Percentiles rank a stretch among this genome's conserved stretches.
Evolutionary conservation across 192 early-diverging fungal species (phyloP).

Genomic region (Rhizoclosmatium globosum): DNA sequence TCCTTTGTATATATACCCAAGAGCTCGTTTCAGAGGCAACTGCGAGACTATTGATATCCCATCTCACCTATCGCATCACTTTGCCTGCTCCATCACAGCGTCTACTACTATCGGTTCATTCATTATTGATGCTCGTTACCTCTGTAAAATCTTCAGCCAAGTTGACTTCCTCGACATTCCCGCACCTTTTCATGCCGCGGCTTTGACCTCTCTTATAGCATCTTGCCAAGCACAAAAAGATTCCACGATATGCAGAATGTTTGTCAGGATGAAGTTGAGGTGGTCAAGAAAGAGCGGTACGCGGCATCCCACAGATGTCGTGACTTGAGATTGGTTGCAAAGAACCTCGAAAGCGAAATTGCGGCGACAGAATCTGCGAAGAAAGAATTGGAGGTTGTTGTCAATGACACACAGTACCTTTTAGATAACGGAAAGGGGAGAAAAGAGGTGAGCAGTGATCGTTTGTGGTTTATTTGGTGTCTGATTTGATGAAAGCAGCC

Average conservation of each 20-base stretch:
- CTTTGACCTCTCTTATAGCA: constrained; percentile 6
- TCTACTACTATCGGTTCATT: constrained; percentile 6
- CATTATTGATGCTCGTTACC: constrained; percentile 19
- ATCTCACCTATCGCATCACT: constrained; percentile 29
- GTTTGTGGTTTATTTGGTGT: not conserved
- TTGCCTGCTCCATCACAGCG: constrained; percentile 31
- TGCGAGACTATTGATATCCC: not conserved
- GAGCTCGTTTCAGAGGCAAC: not conserved
- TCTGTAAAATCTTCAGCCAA: constrained; percentile 22
- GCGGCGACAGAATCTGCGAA: not conserved
- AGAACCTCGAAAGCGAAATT: constrained; percentile 10
- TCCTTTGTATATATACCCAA: constrained; percentile 13
- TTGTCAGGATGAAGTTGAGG: constrained; percentile 11
- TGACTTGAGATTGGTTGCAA: constrained; percentile 1
- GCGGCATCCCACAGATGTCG: not conserved
- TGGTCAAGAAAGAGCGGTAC: not conserved
- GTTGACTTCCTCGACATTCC: constrained; percentile 17
- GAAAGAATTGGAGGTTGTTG: not conserved
- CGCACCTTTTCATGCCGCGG: constrained; percentile 30
- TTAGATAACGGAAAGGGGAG: not conserved
- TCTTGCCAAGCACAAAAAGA: not conserved
- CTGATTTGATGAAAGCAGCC: no score
- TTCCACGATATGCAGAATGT: constrained; percentile 7
- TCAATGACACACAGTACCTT: not conserved
- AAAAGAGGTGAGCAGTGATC: not conserved